Percentiles rank a stretch among this genome's conserved stretches.
These are phyloP conservation scores for Xeromyces bisporus DNA, from an alignment of 495 filamentous ascomycete genomes.

Conservation along the genomic window DNA sequence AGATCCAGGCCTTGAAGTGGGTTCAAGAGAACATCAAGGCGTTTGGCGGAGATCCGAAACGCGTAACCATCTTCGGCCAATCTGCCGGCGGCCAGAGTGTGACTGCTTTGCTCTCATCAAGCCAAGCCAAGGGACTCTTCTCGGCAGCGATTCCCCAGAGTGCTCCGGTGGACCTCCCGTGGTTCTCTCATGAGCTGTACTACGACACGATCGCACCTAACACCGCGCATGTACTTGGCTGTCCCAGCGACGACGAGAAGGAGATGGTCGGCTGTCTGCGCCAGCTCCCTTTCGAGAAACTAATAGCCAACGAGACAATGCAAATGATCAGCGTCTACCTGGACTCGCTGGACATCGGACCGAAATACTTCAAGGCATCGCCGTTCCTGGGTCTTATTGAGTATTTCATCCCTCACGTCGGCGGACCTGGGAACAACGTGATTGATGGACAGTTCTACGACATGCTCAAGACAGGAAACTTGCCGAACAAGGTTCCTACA, in stretches of 20 bases:
- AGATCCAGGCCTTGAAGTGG: constrained; percentile 31
- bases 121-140: constrained; percentile 16
- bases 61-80: constrained; percentile 34
- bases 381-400: constrained; percentile 12
- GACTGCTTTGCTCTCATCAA: constrained; percentile 29
- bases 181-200: constrained; percentile 14
- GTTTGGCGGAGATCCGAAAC: constrained; percentile 32
- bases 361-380: constrained; percentile 8
- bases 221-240: constrained; percentile 13
- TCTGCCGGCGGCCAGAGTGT: constrained; percentile 40
- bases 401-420: constrained; percentile 15
- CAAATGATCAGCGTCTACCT: constrained; percentile 4
- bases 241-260: constrained; percentile 6
- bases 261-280: constrained; percentile 12
- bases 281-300: constrained; percentile 9
- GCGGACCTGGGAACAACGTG: constrained; percentile 10
- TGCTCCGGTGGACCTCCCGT: constrained; percentile 10
- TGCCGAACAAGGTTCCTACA: constrained; percentile 13
- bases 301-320: constrained; percentile 12
- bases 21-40: constrained; percentile 32
- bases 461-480: constrained; percentile 6
- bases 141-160: constrained; percentile 17
- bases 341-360: constrained; percentile 3
- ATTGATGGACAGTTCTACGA: constrained; percentile 16
- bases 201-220: constrained; percentile 7